Evolutionary conservation across 1,284 basidiomycete genomes (phyloP).

Genomic region (Ustilago tritici): DNA sequence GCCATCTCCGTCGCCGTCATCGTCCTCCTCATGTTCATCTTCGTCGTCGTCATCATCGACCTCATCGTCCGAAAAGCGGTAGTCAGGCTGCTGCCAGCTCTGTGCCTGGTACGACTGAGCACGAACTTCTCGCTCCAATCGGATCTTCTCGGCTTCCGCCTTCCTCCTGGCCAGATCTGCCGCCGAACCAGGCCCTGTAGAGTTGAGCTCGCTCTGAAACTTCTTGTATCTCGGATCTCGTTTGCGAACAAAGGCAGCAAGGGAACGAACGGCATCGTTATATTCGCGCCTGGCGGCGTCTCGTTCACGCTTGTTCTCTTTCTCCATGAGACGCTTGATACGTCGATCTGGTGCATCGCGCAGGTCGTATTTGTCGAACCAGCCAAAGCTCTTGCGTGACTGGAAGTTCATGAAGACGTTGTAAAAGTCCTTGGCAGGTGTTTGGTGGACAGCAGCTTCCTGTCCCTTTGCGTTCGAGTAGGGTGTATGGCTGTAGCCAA

Average conservation of each 20-base stretch:
- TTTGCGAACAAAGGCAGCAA: constrained; percentile 88
- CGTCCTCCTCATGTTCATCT: constrained; percentile 25
- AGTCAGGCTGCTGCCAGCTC: constrained; percentile 61
- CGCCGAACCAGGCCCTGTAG: constrained; percentile 75
- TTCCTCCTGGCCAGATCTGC: constrained; percentile 74
- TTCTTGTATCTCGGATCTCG: constrained; percentile 91
- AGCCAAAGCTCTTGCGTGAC: constrained; percentile 88
- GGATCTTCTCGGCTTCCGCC: constrained; percentile 62
- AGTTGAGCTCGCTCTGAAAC: constrained; percentile 72
- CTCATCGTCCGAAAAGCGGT: constrained; percentile 57
- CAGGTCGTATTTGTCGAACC: constrained; percentile 87
- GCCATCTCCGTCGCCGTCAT: constrained; percentile 20
- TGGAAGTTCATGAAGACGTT: constrained; percentile 86
- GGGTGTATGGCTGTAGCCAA: constrained; percentile 82
- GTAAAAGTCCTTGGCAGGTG: constrained; percentile 77
- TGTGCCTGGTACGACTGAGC: constrained; percentile 75
- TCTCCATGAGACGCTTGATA: constrained; percentile 87
- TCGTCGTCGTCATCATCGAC: constrained; percentile 21
- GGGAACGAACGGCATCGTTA: constrained; percentile 82
- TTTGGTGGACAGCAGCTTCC: constrained; percentile 43
- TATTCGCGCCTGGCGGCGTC: constrained; percentile 90
- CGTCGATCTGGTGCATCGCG: constrained; percentile 87
- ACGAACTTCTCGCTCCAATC: constrained; percentile 72
- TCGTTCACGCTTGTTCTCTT: constrained; percentile 91
- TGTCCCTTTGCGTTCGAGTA: constrained; percentile 73